A percentile compares a stretch with the other conserved stretches of the same genome.
phyloP scores from a whole-genome alignment of 1,284 basidiomycete species.

The Puccinia coronata region DNA sequence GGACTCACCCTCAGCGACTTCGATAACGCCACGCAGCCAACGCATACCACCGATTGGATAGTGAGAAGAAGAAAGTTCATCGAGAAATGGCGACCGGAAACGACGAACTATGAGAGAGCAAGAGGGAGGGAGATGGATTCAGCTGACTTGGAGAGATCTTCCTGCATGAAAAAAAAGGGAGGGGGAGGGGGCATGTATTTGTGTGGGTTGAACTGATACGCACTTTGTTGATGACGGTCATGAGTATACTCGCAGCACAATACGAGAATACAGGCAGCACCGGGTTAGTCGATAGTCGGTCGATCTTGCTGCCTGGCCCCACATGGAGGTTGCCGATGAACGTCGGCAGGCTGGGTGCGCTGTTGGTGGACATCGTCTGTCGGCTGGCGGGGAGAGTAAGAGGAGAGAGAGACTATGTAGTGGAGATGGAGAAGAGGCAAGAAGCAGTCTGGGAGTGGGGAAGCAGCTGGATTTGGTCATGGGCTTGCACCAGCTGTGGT shows the following conservation, averaged over 20 bases:
- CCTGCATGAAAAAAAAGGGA: no score
- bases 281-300: constrained; percentile 55
- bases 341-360: constrained; percentile 10
- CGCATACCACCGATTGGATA: constrained; percentile 70
- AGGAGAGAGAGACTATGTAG: background rate
- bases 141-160: no score
- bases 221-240: constrained; percentile 98
- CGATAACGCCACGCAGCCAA: constrained; percentile 32
- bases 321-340: constrained; percentile 37
- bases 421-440: no score
- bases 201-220: constrained; percentile 52
- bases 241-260: constrained; percentile 89
- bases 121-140: no score
- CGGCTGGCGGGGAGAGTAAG: background rate
- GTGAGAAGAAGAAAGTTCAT: constrained; percentile 95
- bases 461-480: no score
- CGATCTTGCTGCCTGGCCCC: constrained; percentile 34
- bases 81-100: constrained; percentile 87
- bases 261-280: constrained; percentile 82
- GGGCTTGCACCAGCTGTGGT: no score
- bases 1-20: constrained; percentile 18
- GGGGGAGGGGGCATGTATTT: background rate
- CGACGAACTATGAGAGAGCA: constrained; percentile 76
- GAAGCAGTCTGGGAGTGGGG: no score
- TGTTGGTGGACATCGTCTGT: constrained; percentile 12